phyloP scores from a whole-genome alignment of 148 eudicot species.

The Camellia lanceoleosa region DNA sequence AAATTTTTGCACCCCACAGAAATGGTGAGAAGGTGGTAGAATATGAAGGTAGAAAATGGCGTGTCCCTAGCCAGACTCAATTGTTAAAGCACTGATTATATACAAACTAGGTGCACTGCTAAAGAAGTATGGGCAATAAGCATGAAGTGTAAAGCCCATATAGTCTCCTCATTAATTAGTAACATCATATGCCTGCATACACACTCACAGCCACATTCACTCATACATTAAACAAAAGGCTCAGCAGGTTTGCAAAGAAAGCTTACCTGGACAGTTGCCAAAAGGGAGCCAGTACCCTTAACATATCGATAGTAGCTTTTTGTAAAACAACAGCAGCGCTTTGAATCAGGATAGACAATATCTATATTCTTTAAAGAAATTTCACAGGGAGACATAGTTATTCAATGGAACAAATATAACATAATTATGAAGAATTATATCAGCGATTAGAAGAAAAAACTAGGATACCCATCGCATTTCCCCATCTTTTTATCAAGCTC shows the following conservation, averaged over 20 bases:
- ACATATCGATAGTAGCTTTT: slow-evolving; percentile 95
- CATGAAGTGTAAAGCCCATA: neutral
- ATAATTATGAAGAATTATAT: neutral
- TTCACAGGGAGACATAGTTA: neutral
- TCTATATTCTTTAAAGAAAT: slow-evolving; percentile 47
- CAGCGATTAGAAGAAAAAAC: slow-evolving; percentile 3
- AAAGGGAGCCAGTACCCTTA: slow-evolving; percentile 95
- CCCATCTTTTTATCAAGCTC: slow-evolving; percentile 68
- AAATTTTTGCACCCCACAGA: too few species aligned
- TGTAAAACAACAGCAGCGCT: slow-evolving; percentile 95
- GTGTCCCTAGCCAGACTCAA: too few species aligned
- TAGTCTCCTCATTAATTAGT: neutral
- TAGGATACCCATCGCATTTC: slow-evolving; percentile 98
- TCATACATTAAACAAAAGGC: neutral
- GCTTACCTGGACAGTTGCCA: slow-evolving; percentile 77
- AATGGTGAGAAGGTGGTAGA: too few species aligned
- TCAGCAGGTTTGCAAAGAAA: neutral
- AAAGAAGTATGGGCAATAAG: too few species aligned
- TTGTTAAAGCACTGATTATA: too few species aligned
- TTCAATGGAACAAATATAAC: neutral
- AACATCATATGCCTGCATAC: neutral
- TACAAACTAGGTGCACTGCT: too few species aligned
- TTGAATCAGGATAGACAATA: slow-evolving; percentile 84
- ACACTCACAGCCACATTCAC: neutral
- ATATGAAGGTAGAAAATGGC: too few species aligned